Base-by-base conservation (phyloP, 441 rosid species). In the Populus tomentosa region DNA sequence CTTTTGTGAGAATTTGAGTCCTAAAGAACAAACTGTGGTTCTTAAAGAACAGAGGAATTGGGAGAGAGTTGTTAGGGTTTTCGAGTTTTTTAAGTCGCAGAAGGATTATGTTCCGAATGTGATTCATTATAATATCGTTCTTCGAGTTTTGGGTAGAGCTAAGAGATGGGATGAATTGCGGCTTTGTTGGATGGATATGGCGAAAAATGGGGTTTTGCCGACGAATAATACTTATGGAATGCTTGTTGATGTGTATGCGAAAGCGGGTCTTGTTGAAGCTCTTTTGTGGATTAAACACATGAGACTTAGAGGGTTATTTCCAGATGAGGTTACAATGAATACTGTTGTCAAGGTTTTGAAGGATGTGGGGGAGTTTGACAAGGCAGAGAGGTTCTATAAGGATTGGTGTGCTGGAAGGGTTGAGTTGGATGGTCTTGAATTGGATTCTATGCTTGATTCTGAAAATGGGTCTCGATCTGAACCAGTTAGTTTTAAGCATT, bases 221-320 rank as follows among this genome's bases (percentile, higher is more conserved):
- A 89, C 95, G 0, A 87, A 90, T 21, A 90, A 90, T 72, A 95
- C 98, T 18, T 95, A 90, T 28, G 87, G 85, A 6, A 90, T 90
- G 92, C 98, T 95, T 24, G 94, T 95, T 67, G 98, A 93, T 84
- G 97, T 95, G 59, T 95, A 93, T 74, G 97, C 93, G 50, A 93
- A 88, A 82, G 94, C 96, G 33, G 98, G 98, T 74, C 90, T 93
- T 84, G 90, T 87, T 56, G 98, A 95, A 83, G 86, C 98, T 9
- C 92, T 95, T 76, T 80, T 93, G 79, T 95, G 98, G 98, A 86
- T 95, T 82, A 95, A 84, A 84, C 98, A 91, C 72, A 95, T 95
- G 98, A 88, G 80, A 68, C 75, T 84, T 69, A 88, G 95, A 70
- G 91, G 92, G 72, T 68, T 88, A 80, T 92, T 87, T 70, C 99